Evolutionary conservation across 352 stramenopile genomes (phyloP), one percentile per base, ranked within the genome.

Genomic region (Phytophthora pini): DNA sequence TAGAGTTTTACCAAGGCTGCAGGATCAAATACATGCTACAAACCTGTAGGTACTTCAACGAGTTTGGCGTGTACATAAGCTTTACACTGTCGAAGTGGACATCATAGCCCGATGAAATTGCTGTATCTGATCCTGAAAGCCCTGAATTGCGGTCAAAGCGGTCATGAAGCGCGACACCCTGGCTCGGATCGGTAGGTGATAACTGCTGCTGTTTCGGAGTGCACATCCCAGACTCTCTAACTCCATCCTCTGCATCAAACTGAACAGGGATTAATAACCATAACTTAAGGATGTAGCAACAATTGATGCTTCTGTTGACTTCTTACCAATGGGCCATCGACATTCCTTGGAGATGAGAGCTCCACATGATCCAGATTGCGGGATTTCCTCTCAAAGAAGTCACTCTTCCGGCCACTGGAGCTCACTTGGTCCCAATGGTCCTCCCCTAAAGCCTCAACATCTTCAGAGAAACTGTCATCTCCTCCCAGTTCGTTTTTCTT

Each of bases 331-430:
- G 49, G n/a, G 24, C 36, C 47, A 43, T 70, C 68, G 1, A 66
- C 39, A 17, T 59, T 61, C 12, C 56, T 56, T 1, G 79, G 77
- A 8, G 78, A 89, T 13, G 83, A 84, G 13, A 93, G 87, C 39
- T 92, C 77, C 31, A 93, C 85, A 17, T 74, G 68, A 15, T 92
- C 80, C 60, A 93, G 70, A 61, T 87, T 87, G 13, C 85, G 78
- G n/a, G 85, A 93, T 31, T 81, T 86, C 22, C 72, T 72, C 44
- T 91, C 72, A 29, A 93, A 93, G 29, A 92, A 92, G 47, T 89
- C 80, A 44, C 84, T 93, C 22, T 79, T 75, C 0, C 84, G 71
- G 1, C 77, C 63, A 43, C 57, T 75, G 8, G 59, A 56, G 44
- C 80, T 70, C 41, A 68, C 55, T 1, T 51, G 58, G 22, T 80